A percentile compares a stretch with the other conserved stretches of the same genome.
Conservation (phyloP, 306 rosid species). For the Sophora flavescens region DNA sequence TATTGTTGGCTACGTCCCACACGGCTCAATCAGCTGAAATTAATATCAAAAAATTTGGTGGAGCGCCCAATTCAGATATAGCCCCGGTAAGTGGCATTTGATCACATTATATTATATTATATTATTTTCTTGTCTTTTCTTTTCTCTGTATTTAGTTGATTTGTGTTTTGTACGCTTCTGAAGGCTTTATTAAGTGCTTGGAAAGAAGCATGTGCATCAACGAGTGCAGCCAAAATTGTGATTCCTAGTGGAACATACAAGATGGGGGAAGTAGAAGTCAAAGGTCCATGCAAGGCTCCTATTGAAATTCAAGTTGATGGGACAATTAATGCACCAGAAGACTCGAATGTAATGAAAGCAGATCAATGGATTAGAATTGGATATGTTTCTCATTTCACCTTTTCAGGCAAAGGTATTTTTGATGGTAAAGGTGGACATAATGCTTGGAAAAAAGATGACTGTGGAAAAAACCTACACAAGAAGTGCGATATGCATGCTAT, state of each 20-base stretch:
- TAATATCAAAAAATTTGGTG: conserved; percentile 34
- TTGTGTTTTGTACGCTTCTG: neutral
- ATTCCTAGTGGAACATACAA: conserved; percentile 37
- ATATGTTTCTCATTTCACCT: conserved; percentile 40
- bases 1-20: neutral
- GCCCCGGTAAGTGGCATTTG: conserved; percentile 9
- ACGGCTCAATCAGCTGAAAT: conserved; percentile 27
- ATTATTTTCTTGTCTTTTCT: no score
- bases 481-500: conserved; percentile 38
- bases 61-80: conserved; percentile 38
- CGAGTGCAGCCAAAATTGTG: conserved; percentile 39
- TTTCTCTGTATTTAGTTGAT: neutral
- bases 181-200: conserved; percentile 52
- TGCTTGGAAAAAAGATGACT: conserved; percentile 51
- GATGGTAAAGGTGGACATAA: conserved; percentile 54
- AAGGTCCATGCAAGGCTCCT: conserved; percentile 61
- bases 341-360: neutral
- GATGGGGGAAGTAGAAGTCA: conserved; percentile 23
- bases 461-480: conserved; percentile 1
- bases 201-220: conserved; percentile 51
- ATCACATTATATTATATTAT: no score
- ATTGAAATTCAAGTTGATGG: conserved; percentile 51
- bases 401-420: conserved; percentile 58
- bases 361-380: conserved; percentile 51
- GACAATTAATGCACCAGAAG: conserved; percentile 50